Conservation (phyloP, 2,329 filamentous ascomycete genomes). For the Alternaria gansuensis region DNA sequence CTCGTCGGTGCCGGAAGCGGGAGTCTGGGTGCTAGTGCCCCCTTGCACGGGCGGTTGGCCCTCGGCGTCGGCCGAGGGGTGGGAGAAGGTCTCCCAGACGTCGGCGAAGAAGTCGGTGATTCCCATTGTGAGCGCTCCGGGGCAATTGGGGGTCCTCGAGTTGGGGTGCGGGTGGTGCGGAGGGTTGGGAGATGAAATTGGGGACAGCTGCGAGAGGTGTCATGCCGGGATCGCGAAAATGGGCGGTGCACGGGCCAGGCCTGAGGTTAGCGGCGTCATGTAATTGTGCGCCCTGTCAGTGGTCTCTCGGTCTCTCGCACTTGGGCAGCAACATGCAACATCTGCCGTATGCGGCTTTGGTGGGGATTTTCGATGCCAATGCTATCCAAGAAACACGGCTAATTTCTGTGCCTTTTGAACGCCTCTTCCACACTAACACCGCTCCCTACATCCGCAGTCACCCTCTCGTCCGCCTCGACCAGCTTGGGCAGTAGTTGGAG, state of each 20-base stretch:
- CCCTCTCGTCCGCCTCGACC: slow-evolving; percentile 55
- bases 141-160: slow-evolving; percentile 46
- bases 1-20: slow-evolving; percentile 56
- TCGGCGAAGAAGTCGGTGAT: slow-evolving; percentile 71
- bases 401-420: slow-evolving; percentile 64
- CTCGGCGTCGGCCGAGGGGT: slow-evolving; percentile 57
- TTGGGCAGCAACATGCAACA: not conserved
- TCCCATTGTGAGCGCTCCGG: slow-evolving; percentile 61
- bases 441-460: slow-evolving; percentile 66
- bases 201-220: slow-evolving; percentile 31
- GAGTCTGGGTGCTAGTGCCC: slow-evolving; percentile 51
- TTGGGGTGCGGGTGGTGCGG: slow-evolving; percentile 23
- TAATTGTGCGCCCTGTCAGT: slow-evolving; percentile 33
- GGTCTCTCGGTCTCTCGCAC: slow-evolving; percentile 23
- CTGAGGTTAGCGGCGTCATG: slow-evolving; percentile 35
- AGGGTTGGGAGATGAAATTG: slow-evolving; percentile 27
- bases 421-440: slow-evolving; percentile 72
- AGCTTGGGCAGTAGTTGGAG: slow-evolving; percentile 64
- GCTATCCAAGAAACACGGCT: slow-evolving; percentile 12
- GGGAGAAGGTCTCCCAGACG: slow-evolving; percentile 70
- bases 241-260: slow-evolving; percentile 26
- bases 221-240: slow-evolving; percentile 38
- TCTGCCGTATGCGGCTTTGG: not conserved
- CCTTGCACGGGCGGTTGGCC: slow-evolving; percentile 51
- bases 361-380: no score